These are phyloP conservation scores for Oryza coarctata DNA, from an alignment of 176 grass and related monocot species.

Conservation along the genomic window DNA sequence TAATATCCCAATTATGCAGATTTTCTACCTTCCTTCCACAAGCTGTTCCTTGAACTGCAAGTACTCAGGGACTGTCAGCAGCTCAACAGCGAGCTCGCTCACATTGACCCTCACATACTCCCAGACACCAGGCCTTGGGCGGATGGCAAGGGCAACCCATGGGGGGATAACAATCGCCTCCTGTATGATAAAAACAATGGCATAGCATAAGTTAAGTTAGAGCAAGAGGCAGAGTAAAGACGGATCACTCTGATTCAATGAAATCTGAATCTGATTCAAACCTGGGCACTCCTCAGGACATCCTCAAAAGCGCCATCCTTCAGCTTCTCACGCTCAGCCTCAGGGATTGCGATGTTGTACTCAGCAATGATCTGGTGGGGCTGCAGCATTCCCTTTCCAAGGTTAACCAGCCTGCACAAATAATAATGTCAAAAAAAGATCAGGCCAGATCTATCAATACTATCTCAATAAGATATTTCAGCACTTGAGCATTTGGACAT, in stretches of 20 bases:
- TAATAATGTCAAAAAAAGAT: neutral
- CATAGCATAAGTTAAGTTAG: neutral
- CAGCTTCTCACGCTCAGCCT: conserved; percentile 80
- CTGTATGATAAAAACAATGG: conserved; percentile 26
- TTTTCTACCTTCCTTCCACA: conserved; percentile 67
- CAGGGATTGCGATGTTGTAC: conserved; percentile 71
- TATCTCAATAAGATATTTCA: neutral
- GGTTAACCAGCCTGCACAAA: conserved; percentile 63
- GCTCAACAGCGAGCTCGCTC: conserved; percentile 83
- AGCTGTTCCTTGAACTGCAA: conserved; percentile 99
- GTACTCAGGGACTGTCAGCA: conserved; percentile 89
- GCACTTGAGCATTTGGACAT: neutral
- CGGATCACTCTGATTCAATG: neutral
- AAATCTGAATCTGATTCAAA: conserved; percentile 31
- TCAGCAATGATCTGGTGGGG: conserved; percentile 87
- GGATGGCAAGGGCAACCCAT: conserved; percentile 90
- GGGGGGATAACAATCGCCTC: conserved; percentile 87
- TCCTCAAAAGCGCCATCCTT: conserved; percentile 95
- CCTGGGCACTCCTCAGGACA: conserved; percentile 86
- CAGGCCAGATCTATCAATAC: neutral
- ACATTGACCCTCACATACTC: conserved; percentile 84
- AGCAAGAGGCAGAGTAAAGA: neutral
- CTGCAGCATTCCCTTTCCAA: conserved; percentile 95
- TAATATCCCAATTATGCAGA: neutral
- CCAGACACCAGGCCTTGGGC: conserved; percentile 94